phyloP scores from a whole-genome alignment of 1,284 basidiomycete genomes.

The Cerioporus squamosus region DNA sequence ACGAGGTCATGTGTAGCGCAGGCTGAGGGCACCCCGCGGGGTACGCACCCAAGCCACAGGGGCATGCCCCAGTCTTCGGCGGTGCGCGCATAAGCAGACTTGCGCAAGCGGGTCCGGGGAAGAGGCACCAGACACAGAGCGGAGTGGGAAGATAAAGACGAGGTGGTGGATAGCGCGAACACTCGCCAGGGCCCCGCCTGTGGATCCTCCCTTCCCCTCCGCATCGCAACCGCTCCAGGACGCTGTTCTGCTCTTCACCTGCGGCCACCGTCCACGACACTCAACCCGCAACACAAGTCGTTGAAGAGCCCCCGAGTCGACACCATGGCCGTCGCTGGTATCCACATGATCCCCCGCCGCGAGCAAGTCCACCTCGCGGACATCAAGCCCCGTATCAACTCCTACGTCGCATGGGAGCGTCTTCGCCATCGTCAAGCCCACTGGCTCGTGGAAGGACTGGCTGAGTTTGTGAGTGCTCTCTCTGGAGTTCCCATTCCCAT shows the following conservation, averaged over 20 bases:
- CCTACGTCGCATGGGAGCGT: constrained; percentile 56
- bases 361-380: constrained; percentile 28
- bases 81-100: neutral
- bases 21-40: neutral
- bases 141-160: neutral
- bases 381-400: constrained; percentile 35
- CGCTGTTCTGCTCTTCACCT: no score
- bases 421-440: constrained; percentile 52
- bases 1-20: neutral
- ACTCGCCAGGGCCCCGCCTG: neutral
- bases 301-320: neutral
- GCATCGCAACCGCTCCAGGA: no score
- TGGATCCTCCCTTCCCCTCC: no score
- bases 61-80: neutral
- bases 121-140: neutral
- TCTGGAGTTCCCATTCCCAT: neutral
- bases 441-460: constrained; percentile 59
- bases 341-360: constrained; percentile 22
- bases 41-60: neutral
- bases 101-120: neutral
- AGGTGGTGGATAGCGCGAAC: neutral
- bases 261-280: neutral
- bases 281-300: neutral
- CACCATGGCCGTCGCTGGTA: constrained; percentile 13
- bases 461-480: constrained; percentile 54